Base-by-base conservation (phyloP, 2,329 filamentous ascomycete genomes). In the Periconia digitata region DNA sequence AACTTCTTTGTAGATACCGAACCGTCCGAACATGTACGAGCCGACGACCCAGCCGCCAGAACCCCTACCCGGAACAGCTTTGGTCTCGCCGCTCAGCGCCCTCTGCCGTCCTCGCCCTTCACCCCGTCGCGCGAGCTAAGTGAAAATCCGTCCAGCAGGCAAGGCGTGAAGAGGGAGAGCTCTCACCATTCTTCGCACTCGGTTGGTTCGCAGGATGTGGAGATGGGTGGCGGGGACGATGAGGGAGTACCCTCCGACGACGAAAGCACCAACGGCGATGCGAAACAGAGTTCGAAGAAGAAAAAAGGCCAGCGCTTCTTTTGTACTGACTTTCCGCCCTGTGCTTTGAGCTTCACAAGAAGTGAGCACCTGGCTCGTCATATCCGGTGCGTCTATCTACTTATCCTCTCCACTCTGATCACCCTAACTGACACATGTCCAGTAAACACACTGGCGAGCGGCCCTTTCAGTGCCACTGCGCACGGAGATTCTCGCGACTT, bases 401-500 rank as follows among this genome's bases (percentile, higher is more conserved):
- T 12, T 35, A n/a, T 35, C 27, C 18, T n/a, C 5, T 16, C 21
- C 17, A 17, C 8, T 6, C 8, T 20, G 21, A 6, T 20, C 36
- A 8, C n/a, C n/a, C 65, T 74, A 56, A 72, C 55, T 48, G 6
- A 15, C 10, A 21, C 16, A 54, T 32, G 27, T 4, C 3, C 13
- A 94, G 91, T 62, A 97, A 97, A 82, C 94, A 99, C 66, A 99
- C 94, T 0, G 94, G 94, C 44, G 94, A 99, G 76, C 85, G 94
- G 22, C 94, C 94, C 0, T 99, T 97, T 63, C 89, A 95, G 72
- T 99, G 94, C 60, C 94, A 97, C 71, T 99, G 94, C 72, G 90
- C 87, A 2, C 84, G 94, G 43, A 84, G 91, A 46, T 99, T 99
- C 70, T 97, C 94, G 8, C 84, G 92, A 41, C 81, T 97, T 39